Base-by-base conservation (phyloP, 1,284 basidiomycete species). In the Anthracocystis panici-leucophaei region DNA sequence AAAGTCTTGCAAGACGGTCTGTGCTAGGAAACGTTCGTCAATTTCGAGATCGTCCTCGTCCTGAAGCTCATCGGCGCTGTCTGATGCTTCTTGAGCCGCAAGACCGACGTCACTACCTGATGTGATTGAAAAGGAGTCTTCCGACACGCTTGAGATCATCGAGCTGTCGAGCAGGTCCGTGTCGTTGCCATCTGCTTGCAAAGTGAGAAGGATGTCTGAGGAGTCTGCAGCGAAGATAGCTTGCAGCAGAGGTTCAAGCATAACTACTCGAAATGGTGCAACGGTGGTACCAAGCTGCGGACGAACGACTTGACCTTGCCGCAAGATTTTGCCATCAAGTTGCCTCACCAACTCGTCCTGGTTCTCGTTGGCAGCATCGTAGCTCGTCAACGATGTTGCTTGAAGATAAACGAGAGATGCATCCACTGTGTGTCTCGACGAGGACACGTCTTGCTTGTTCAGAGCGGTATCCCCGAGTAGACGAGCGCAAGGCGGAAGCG, bases 191-290 rank as follows among this genome's bases (percentile, higher is more conserved):
- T 71, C 70, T 21, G 55, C 41, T 31, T 73, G 55, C 38, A 78
- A 20, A 1, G 75, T 68, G 1, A 83, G 55, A 25, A 80, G 62
- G 27, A 82, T 42, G 11, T 78, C 63, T 16, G 82, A 70, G 1
- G 48, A 29, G 12, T 59, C 46, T 4, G 51, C 65, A 1, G 54
- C 45, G 23, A 82, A 77, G 42, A 73, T 44, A 23, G 77, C 82
- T 53, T 84, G 82, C 3, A 79, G 69, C 23, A 82, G 57, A 7
- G 82, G 82, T 52, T 84, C 82, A 16, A 69, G 66, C 78, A 82
- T 79, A 21, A 80, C 58, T 27, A 78, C 69, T 25, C 63, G 71
- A 44, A 77, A 46, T 3, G 61, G 31, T 4, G 57, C 54, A 1
- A 58, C 52, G 0, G 35, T 21, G 14, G 51, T 21, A 18, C 50